Base-by-base conservation (phyloP, 2,329 filamentous ascomycete genomes). In the Botryosphaeria dothidea region DNA sequence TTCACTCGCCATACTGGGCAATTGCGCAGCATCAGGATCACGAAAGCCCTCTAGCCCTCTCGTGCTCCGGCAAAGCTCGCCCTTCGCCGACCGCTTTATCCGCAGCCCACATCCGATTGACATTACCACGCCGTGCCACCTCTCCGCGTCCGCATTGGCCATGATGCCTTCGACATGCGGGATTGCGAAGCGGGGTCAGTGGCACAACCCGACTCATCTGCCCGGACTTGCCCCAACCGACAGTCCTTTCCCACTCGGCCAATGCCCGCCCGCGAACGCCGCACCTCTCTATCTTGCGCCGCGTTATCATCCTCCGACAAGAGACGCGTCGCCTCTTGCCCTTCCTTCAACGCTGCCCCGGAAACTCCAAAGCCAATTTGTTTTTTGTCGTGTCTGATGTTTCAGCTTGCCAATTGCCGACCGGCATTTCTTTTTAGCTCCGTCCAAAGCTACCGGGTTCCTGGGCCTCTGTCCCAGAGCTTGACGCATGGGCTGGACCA, bases 171-270 rank as follows among this genome's bases (percentile, higher is more conserved):
- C 21, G 41, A 15, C 36, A 21, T 60, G 38, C 56, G 56, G 56
- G 38, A 60, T 60, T 46, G 56, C 56, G 56, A 60, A 60, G 56
- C 38, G 38, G 56, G 56, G 56, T 45, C 41, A 34, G 19, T 17
- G 34, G 41, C 56, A 52, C 25, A 6, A 5, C 27, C 2, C 29
- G 27, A n/a, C 46, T 49, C 46, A 11, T 21, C 56, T 34, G n/a
- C n/a, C 56, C 17, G 36, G n/a, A 15, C 27, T 45, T 7, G 6
- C 38, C 36, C 21, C n/a, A 46, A 60, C 25, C 34, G 56, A 38
- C 27, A 60, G 17, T 46, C 27, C 38, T 34, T 60, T 46, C 56
- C 56, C 8, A 9, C 41, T 36, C 31, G 19, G 27, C 31, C 52
- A 43, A 8, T 27, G 21, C 17, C 23, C 17, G 19, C 36, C 23